phyloP scores from a whole-genome alignment of 352 stramenopile genomes.

The Phytophthora chlamydospora region DNA sequence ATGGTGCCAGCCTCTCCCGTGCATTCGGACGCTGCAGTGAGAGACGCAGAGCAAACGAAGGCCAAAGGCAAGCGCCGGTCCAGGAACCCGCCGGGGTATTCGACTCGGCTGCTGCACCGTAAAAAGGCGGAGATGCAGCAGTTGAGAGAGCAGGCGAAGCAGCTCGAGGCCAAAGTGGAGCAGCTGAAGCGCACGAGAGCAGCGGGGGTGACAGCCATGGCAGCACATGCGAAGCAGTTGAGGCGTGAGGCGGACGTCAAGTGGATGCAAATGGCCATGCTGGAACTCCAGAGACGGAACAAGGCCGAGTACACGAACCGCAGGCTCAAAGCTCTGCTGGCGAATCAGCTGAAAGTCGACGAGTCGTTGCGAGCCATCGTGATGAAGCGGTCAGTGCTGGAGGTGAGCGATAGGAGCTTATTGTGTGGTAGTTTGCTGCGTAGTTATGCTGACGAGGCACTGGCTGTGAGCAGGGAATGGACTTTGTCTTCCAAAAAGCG shows the following conservation, averaged over 20 bases:
- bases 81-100: constrained; percentile 32
- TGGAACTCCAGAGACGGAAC: constrained; percentile 32
- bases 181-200: constrained; percentile 12
- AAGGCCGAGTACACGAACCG: constrained; percentile 26
- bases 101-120: constrained; percentile 32
- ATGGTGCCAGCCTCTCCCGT: neutral
- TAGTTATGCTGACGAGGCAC: constrained; percentile 6
- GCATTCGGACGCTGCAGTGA: neutral
- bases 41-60: neutral
- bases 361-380: constrained; percentile 18
- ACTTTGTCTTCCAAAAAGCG: constrained; percentile 15
- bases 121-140: constrained; percentile 40
- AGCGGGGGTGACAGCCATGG: constrained; percentile 10
- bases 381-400: constrained; percentile 20
- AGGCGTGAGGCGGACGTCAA: constrained; percentile 15
- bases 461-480: constrained; percentile 23
- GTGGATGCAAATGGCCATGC: constrained; percentile 29
- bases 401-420: constrained; percentile 12
- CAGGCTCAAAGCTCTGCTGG: constrained; percentile 25
- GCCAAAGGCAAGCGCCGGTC: constrained; percentile 23
- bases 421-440: neutral
- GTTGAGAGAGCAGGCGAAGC: constrained; percentile 19
- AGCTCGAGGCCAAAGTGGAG: constrained; percentile 24
- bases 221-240: constrained; percentile 11
- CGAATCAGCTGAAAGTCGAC: constrained; percentile 28